Percentiles rank a stretch among this genome's conserved stretches.
phyloP scores from a whole-genome alignment of 2,329 filamentous ascomycete genomes.

The Aspergillus sp. region DNA sequence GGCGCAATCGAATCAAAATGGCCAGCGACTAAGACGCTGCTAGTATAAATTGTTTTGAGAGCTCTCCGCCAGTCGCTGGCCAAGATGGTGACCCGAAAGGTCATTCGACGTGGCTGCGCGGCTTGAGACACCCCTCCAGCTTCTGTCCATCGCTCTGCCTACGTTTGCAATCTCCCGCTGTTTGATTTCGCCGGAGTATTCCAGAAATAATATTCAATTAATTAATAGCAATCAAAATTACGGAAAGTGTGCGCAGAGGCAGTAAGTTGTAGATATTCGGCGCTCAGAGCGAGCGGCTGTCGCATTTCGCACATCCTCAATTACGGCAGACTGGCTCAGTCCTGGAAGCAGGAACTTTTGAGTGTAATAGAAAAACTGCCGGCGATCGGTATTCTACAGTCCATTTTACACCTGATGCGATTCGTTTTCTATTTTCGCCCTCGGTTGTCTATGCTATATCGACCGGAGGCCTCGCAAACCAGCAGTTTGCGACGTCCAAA shows the following conservation, averaged over 20 bases:
- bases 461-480: slow-evolving; percentile 10
- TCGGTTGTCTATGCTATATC: not conserved
- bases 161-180: not conserved
- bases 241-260: not conserved
- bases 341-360: not conserved
- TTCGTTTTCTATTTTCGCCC: not conserved
- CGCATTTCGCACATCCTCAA: slow-evolving; percentile 12
- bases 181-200: slow-evolving; percentile 4
- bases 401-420: not conserved
- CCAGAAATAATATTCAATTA: not conserved
- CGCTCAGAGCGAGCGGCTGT: slow-evolving; percentile 8
- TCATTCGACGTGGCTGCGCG: slow-evolving; percentile 34
- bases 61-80: slow-evolving; percentile 15
- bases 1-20: slow-evolving; percentile 1
- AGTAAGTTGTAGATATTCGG: not conserved
- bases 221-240: not conserved
- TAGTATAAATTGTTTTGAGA: slow-evolving; percentile 9
- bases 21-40: slow-evolving; percentile 8
- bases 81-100: slow-evolving; percentile 20
- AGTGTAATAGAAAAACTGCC: not conserved
- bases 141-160: slow-evolving; percentile 8
- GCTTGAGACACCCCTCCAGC: slow-evolving; percentile 24
- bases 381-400: slow-evolving; percentile 3
- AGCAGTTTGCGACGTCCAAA: slow-evolving; percentile 14
- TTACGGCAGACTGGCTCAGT: not conserved